phyloP scores from a whole-genome alignment of 345 rosid species.

The Acer yangbiense region DNA sequence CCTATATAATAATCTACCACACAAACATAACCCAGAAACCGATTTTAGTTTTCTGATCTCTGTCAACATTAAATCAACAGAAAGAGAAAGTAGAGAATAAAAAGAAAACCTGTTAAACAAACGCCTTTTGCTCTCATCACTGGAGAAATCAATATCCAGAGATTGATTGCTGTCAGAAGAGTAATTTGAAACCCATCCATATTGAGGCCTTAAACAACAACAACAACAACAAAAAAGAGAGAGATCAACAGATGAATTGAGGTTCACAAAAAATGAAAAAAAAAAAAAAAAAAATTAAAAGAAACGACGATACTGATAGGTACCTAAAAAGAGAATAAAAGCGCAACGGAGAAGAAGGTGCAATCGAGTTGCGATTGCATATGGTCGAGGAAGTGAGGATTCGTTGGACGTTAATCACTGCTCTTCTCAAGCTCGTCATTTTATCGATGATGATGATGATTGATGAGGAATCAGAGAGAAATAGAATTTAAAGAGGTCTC shows the following conservation, averaged over 20 bases:
- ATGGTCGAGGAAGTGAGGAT: slow-evolving; percentile 41
- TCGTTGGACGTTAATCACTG: slow-evolving; percentile 42
- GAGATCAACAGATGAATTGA: neutral
- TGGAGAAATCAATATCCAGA: slow-evolving; percentile 60
- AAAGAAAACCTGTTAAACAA: slow-evolving; percentile 62
- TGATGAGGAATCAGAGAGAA: neutral
- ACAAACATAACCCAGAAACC: neutral
- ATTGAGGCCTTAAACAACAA: slow-evolving; percentile 40
- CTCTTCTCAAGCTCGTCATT: slow-evolving; percentile 52
- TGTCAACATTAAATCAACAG: neutral
- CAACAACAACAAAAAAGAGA: neutral
- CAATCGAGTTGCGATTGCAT: slow-evolving; percentile 19
- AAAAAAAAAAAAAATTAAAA: neutral
- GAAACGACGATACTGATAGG: neutral
- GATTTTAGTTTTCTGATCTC: neutral
- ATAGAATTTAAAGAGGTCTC: neutral
- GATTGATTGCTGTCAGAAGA: slow-evolving; percentile 42
- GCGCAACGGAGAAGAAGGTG: slow-evolving; percentile 14
- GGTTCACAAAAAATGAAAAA: neutral
- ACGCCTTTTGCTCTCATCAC: slow-evolving; percentile 71
- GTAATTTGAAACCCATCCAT: slow-evolving; percentile 42
- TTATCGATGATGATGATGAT: neutral
- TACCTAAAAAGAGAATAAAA: slow-evolving; percentile 28
- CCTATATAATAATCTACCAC: slow-evolving; percentile 73
- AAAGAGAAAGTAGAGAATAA: neutral